Percentiles rank a stretch among this genome's conserved stretches.
Evolutionary conservation across 1,284 basidiomycete genomes (phyloP).

Genomic region (Prillingera fragicola): DNA sequence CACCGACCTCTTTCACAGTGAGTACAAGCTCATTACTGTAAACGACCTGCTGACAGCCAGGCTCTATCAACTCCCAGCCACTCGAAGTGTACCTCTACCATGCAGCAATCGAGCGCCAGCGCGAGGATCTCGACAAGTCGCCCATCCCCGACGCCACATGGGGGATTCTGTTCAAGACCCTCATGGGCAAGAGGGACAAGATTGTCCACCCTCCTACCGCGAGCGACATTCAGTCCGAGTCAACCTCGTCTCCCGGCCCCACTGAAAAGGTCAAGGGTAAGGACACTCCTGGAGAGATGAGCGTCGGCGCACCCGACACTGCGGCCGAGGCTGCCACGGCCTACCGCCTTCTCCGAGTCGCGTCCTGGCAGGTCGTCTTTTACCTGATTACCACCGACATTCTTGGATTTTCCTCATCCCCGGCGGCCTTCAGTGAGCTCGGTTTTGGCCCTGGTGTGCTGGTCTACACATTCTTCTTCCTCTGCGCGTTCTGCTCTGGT

Average conservation of each 20-base stretch:
- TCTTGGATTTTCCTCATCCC: slow-evolving; percentile 38
- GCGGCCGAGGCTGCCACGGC: background rate
- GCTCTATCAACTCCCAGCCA: slow-evolving; percentile 6
- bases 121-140: slow-evolving; percentile 7
- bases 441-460: slow-evolving; percentile 24
- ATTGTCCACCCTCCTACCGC: background rate
- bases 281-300: background rate
- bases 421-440: slow-evolving; percentile 31
- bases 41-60: background rate
- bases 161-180: slow-evolving; percentile 4
- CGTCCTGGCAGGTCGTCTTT: slow-evolving; percentile 12
- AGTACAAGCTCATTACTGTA: background rate
- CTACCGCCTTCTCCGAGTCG: slow-evolving; percentile 9
- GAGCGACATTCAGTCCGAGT: background rate
- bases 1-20: background rate
- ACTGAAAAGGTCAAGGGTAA: background rate
- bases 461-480: slow-evolving; percentile 14
- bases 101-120: slow-evolving; percentile 8
- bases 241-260: background rate
- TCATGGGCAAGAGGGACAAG: background rate
- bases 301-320: background rate
- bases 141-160: slow-evolving; percentile 16
- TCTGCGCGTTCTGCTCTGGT: slow-evolving; percentile 7
- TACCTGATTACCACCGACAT: slow-evolving; percentile 20
- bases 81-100: slow-evolving; percentile 14